Conservation (phyloP, 1,139 yeast genomes). For the Magnusiomyces ingens region DNA sequence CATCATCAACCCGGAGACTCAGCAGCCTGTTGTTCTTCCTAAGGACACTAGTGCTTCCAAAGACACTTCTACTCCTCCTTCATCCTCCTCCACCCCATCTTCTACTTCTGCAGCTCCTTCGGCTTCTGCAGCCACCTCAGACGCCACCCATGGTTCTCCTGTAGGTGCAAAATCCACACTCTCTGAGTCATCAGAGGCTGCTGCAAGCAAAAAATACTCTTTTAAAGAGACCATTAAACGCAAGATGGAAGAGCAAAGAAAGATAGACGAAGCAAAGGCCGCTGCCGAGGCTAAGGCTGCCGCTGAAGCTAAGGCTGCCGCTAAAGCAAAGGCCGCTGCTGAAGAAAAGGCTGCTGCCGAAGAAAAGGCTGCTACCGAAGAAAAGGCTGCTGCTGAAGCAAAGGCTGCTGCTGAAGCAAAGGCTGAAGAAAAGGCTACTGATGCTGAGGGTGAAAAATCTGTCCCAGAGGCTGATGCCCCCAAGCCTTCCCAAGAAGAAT, state of each 20-base stretch:
- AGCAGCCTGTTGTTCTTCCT: not conserved
- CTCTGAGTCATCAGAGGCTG: not conserved
- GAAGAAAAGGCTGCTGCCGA: slow-evolving; percentile 1
- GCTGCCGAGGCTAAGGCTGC: slow-evolving; percentile 1
- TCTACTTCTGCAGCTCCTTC: not conserved
- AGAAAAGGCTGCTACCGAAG: not conserved
- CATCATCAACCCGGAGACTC: not conserved
- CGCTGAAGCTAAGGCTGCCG: not conserved
- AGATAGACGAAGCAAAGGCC: not conserved
- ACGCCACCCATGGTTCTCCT: not conserved
- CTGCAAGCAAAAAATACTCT: not conserved
- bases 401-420: not conserved
- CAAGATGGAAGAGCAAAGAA: not conserved
- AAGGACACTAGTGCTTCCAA: not conserved
- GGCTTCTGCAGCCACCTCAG: not conserved
- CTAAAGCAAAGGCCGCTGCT: not conserved
- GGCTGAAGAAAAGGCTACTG: not conserved
- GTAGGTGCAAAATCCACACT: not conserved
- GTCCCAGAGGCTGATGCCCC: not conserved
- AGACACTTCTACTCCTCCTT: not conserved
- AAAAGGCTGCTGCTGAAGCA: slow-evolving; percentile 1
- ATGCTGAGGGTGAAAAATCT: not conserved
- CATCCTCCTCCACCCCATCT: not conserved
- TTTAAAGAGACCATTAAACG: not conserved
- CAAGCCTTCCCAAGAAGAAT: not conserved